Conservation (phyloP, 2,329 filamentous ascomycete genomes). For the Paraphoma chrysanthemicola region DNA sequence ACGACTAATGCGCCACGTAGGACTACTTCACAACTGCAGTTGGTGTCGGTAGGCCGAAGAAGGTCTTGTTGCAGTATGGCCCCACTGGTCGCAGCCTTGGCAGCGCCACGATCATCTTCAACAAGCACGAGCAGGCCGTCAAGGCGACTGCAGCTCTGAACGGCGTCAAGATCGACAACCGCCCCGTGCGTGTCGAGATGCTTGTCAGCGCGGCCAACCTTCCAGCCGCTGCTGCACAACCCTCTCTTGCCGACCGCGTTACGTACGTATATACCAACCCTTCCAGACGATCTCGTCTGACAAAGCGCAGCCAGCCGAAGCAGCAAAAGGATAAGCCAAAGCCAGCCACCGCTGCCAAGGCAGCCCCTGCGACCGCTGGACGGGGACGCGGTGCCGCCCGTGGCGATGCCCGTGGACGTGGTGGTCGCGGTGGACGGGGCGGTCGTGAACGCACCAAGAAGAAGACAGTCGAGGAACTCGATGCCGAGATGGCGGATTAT, state of each 20-base stretch:
- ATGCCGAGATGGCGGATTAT: conserved; percentile 98
- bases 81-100: conserved; percentile 91
- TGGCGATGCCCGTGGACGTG: conserved; percentile 52
- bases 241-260: conserved; percentile 79
- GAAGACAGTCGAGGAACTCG: conserved; percentile 96
- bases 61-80: conserved; percentile 89
- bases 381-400: conserved; percentile 55
- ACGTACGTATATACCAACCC: conserved; percentile 60
- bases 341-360: conserved; percentile 78
- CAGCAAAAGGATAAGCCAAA: conserved; percentile 59
- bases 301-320: conserved; percentile 66
- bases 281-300: conserved; percentile 6
- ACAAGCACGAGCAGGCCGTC: conserved; percentile 78
- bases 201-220: conserved; percentile 79
- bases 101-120: conserved; percentile 88
- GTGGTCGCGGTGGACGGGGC: conserved; percentile 55
- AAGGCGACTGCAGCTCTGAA: conserved; percentile 86
- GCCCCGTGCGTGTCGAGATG: conserved; percentile 95
- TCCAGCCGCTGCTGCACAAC: conserved; percentile 72
- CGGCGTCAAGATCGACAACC: conserved; percentile 86
- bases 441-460: conserved; percentile 69
- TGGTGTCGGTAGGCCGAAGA: conserved; percentile 89
- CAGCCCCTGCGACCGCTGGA: conserved; percentile 53
- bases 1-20: conserved; percentile 78
- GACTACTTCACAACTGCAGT: conserved; percentile 93